Percentiles rank a stretch among this genome's conserved stretches.
Evolutionary conservation across 169 alveolate species (phyloP).

Genomic region (Cytauxzoon felis): DNA sequence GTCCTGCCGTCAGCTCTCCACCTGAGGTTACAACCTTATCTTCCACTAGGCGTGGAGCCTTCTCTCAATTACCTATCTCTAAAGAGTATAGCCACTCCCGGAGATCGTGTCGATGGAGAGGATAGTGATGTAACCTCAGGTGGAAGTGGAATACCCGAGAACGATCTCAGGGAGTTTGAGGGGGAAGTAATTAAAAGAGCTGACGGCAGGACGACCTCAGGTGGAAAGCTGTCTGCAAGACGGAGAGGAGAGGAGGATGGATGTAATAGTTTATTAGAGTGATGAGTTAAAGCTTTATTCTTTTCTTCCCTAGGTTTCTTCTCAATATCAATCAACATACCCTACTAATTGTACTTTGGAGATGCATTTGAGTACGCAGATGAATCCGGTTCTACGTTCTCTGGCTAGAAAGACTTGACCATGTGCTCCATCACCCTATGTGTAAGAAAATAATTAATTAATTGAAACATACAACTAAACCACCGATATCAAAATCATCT

Average conservation of each 20-base stretch:
- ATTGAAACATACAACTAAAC: slow-evolving; percentile 60
- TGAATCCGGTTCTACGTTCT: slow-evolving; percentile 81
- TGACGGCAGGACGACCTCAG: no score
- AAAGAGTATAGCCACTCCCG: no score
- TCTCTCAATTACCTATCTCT: no score
- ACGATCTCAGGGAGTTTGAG: no score
- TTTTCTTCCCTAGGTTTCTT: background rate
- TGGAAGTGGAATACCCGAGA: no score
- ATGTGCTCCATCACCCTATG: slow-evolving; percentile 86
- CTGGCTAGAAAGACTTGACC: slow-evolving; percentile 85
- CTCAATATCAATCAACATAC: slow-evolving; percentile 34
- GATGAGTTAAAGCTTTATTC: background rate
- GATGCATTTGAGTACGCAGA: slow-evolving; percentile 82
- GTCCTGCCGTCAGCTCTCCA: no score
- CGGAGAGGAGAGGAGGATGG: background rate
- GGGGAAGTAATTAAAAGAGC: no score
- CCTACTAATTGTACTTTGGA: slow-evolving; percentile 70
- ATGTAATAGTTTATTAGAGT: background rate
- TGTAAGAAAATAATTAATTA: background rate
- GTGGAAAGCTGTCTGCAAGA: no score
- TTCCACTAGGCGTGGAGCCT: no score
- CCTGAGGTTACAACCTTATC: no score
- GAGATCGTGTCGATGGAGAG: no score
- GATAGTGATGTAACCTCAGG: no score
- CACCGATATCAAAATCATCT: slow-evolving; percentile 76